A percentile compares a stretch with the other conserved stretches of the same genome.
Evolutionary conservation across 257 asterid genomes (phyloP).

Genomic region (Cynanchum wilfordii): DNA sequence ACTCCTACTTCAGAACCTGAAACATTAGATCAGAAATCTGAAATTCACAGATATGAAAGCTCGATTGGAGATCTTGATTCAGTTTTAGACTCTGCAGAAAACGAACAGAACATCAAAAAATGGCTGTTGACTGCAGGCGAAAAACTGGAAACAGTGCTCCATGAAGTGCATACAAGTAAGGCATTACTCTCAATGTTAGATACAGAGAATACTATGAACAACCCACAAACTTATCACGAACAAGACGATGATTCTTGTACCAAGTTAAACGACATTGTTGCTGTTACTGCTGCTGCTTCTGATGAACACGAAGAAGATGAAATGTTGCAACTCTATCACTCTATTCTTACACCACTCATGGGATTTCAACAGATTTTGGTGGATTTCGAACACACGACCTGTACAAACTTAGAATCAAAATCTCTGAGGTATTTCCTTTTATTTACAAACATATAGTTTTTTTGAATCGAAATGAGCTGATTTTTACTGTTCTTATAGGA

Average conservation of each 20-base stretch:
- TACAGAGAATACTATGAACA: conserved; percentile 34
- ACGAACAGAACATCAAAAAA: conserved; percentile 43
- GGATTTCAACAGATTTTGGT: conserved; percentile 30
- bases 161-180: conserved; percentile 44
- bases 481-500: conserved; percentile 29
- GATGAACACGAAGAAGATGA: conserved; percentile 4
- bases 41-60: conserved; percentile 31
- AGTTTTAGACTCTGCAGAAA: conserved; percentile 27
- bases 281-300: not conserved
- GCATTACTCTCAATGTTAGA: conserved; percentile 29
- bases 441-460: not conserved
- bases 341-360: conserved; percentile 18
- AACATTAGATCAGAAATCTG: conserved; percentile 8
- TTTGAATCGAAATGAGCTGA: not conserved
- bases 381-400: conserved; percentile 36
- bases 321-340: conserved; percentile 3
- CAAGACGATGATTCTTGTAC: conserved; percentile 8
- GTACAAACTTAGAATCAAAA: conserved; percentile 36
- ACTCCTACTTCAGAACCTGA: conserved; percentile 6
- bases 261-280: not conserved
- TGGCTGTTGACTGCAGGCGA: conserved; percentile 50
- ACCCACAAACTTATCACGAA: conserved; percentile 16
- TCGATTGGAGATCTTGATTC: conserved; percentile 33
- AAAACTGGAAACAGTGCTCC: conserved; percentile 44
- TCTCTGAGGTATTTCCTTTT: conserved; percentile 42